Conservation (phyloP, 2,329 filamentous ascomycete genomes). For the Orbilia brochopaga region DNA sequence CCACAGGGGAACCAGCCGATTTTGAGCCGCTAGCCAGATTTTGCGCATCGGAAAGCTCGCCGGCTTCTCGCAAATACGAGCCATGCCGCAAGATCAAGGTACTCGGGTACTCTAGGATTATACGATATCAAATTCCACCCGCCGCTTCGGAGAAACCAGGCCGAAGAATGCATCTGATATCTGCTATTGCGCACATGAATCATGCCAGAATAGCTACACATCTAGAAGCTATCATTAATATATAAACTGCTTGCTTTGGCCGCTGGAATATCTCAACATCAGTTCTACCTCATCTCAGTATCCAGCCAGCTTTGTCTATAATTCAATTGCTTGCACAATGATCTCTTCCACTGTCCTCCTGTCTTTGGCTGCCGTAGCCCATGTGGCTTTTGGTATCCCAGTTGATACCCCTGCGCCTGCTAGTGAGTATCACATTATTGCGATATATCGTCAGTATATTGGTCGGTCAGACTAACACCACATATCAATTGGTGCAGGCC, state of each 20-base stretch:
- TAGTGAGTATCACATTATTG: not conserved
- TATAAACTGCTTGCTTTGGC: not conserved
- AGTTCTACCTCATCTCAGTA: not conserved
- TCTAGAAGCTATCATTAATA: not conserved
- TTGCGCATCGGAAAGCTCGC: not conserved
- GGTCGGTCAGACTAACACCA: not conserved
- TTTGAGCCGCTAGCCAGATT: not conserved
- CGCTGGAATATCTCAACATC: not conserved
- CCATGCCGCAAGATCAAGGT: not conserved
- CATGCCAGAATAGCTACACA: not conserved
- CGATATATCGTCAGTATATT: not conserved
- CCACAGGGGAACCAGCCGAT: not conserved
- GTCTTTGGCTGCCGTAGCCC: not conserved
- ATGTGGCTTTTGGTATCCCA: not conserved
- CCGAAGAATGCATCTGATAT: not conserved
- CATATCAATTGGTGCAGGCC: not conserved
- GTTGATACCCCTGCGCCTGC: not conserved
- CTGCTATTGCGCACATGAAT: not conserved
- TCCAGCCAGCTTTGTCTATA: not conserved
- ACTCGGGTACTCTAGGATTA: not conserved
- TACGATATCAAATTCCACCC: not conserved
- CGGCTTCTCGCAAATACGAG: not conserved
- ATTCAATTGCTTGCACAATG: not conserved
- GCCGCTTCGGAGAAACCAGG: not conserved
- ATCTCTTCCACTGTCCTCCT: not conserved